Conservation (phyloP, 768 basidiomycete species). For the Sarcodon sp. region DNA sequence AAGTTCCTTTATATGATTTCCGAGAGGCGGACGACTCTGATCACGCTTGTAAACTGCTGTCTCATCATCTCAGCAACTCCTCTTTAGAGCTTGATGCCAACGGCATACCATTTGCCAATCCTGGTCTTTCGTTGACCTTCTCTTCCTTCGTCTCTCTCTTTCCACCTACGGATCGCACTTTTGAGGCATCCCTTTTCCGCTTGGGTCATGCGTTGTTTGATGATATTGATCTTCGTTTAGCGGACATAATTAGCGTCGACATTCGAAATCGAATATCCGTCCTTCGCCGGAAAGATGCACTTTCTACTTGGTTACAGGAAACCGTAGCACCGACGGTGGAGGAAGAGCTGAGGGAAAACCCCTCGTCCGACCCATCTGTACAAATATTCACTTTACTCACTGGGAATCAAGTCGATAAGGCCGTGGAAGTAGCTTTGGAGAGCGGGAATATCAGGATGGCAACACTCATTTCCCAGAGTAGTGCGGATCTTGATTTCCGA, state of each 20-base stretch:
- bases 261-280: constrained; percentile 45
- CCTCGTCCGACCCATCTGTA: constrained; percentile 29
- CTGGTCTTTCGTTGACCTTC: constrained; percentile 56
- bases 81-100: constrained; percentile 59
- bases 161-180: constrained; percentile 53
- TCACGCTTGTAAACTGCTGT: constrained; percentile 50
- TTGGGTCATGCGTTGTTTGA: constrained; percentile 87
- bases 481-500: constrained; percentile 63
- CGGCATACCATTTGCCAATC: constrained; percentile 57
- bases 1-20: constrained; percentile 26
- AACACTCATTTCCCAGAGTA: constrained; percentile 78
- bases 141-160: constrained; percentile 66
- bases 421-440: constrained; percentile 62
- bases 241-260: constrained; percentile 39
- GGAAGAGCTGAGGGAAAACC: constrained; percentile 43
- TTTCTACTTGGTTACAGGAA: constrained; percentile 78
- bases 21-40: constrained; percentile 19
- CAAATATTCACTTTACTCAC: constrained; percentile 69
- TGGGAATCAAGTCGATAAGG: constrained; percentile 80
- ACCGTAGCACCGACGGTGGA: constrained; percentile 64
- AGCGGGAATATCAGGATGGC: constrained; percentile 76
- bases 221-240: constrained; percentile 54
- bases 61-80: constrained; percentile 66
- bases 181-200: constrained; percentile 76
- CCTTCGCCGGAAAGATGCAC: constrained; percentile 62